phyloP scores from a whole-genome alignment of 495 filamentous ascomycete species.

The Aspergillus conjunctus region DNA sequence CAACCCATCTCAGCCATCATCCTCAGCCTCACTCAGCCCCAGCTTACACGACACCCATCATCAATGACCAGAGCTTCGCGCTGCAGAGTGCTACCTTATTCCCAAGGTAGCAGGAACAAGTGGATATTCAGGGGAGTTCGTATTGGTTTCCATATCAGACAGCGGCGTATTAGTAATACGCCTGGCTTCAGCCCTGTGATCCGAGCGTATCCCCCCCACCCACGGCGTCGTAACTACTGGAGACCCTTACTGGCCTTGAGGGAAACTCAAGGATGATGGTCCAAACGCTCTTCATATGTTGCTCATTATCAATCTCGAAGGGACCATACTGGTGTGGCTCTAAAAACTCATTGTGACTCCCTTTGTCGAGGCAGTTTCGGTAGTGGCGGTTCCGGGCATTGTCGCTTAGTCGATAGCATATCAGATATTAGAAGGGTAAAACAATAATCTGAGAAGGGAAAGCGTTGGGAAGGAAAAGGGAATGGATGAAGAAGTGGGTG shows the following conservation, averaged over 20 bases:
- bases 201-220: too few species aligned
- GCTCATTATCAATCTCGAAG: neutral
- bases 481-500: neutral
- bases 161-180: too few species aligned
- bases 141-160: too few species aligned
- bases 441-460: neutral
- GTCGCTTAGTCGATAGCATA: neutral
- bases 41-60: too few species aligned
- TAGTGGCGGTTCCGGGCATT: neutral
- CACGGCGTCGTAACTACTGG: neutral
- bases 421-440: neutral
- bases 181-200: too few species aligned
- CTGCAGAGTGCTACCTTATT: too few species aligned
- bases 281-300: neutral
- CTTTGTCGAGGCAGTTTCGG: neutral
- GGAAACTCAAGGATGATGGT: neutral
- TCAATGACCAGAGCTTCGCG: neutral
- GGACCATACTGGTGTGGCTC: neutral
- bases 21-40: too few species aligned
- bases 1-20: neutral
- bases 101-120: too few species aligned
- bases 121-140: too few species aligned
- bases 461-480: neutral
- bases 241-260: neutral
- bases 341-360: neutral